Evolutionary conservation across 768 basidiomycete species (phyloP), one percentile per base, ranked within the genome.

Genomic region (Pulveroboletus sp.): DNA sequence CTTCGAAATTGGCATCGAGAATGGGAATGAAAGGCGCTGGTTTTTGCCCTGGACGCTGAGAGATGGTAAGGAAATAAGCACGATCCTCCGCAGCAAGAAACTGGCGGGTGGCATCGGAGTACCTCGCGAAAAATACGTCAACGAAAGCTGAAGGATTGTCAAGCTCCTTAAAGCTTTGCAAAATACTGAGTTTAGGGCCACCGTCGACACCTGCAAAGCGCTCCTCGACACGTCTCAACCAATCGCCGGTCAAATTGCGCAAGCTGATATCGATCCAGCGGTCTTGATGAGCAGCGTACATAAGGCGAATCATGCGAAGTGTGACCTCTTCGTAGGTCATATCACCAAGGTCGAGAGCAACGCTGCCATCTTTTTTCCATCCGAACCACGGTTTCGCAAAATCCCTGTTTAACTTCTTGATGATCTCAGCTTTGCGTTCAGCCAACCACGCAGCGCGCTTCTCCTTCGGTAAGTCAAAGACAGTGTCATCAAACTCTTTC

Each of bases 311-410:
- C 86, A 98, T 87, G 51, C 95, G 83, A 53, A 92, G 76, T 4
- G 89, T 88, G 31, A 89, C 86, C 67, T 98, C 96, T 73, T 97
- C 93, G 69, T 99, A 99, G 11, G 95, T 98, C 96, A 99, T 97
- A 61, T 96, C 92, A 26, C 85, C 81, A 43, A 99, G 76, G 66
- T 95, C 92, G 49, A 83, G 82, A 33, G 89, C 90, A 56, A 90
- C 81, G 17, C 69, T 77, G 0, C 83, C 93, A 67, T 90, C 89
- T 71, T 93, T 93, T 85, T 96, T 98, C 81, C 85, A 86, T 15
- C 89, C 92, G 65, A 99, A 99, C 93, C 93, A 93, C 0, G 88
- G 87, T 78, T 98, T 99, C 47, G 87, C 81, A 69, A 97, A 98
- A 73, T 98, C 90, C 63, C 77, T 83, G 79, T 99, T 98, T 51